Evolutionary conservation across 2,329 filamentous ascomycete species (phyloP), one percentile per base, ranked within the genome.

Genomic region (Trichophaea hybrida): DNA sequence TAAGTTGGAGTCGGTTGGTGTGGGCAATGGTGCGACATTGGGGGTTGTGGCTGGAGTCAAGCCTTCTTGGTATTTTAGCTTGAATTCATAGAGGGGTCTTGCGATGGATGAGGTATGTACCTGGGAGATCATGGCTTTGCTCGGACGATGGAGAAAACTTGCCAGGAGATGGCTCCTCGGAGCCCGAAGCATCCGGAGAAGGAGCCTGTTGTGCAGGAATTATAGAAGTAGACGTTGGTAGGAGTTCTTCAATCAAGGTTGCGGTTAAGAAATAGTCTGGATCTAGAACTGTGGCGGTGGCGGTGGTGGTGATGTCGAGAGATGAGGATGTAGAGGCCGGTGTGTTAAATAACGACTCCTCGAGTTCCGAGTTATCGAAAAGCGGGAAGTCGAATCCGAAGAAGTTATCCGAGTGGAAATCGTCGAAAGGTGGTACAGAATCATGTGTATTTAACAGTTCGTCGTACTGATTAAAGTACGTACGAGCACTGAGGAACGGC

Each of bases 381-480:
- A 55, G 53, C 8, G 53, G 12, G 37, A 55, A 55, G 38, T 55
- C 53, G 32, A 44, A 15, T 13, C 35, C 53, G 44, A 55, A 55
- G 13, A 55, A 43, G 31, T 55, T 46, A 46, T 55, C 53, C 8
- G 2, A 5, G 32, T 34, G 33, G 31, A 37, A 53, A 12, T 24
- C 50, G 34, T 55, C 35, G 53, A 55, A 35, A 13, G 34, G 10
- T 6, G 13, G 15, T 31, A 43, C 50, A 37, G 37, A 37, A 24
- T 34, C 34, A 32, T n/a, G 12, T 12, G 31, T 12, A 32, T 50
- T 50, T 32, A 50, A 32, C 6, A 24, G 48, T 5, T 50, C 31
- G 31, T 50, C 48, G 48, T 50, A 50, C 48, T 50, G 48, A 50
- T 50, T 50, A 50, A 24, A 50, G 48, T 50, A 50, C 48, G 48